A percentile compares a stretch with the other conserved stretches of the same genome.
Conservation (phyloP, 2,329 filamentous ascomycete genomes). For the Coccinonectria pachysandricola region DNA sequence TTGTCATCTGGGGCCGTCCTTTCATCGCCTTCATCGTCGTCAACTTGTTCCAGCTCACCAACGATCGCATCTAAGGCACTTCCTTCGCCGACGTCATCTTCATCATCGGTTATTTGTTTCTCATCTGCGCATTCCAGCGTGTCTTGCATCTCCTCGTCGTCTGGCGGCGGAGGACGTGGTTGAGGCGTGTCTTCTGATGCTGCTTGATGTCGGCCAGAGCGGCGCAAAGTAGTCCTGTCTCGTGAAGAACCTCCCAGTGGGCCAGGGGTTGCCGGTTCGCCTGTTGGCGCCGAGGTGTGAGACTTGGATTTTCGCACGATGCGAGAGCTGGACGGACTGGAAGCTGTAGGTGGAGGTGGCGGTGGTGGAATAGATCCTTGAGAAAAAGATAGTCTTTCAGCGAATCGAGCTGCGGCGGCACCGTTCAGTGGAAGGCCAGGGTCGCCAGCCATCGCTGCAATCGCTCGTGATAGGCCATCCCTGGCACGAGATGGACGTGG, state of each 20-base stretch:
- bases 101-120: constrained; percentile 66
- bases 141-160: constrained; percentile 53
- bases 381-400: constrained; percentile 32
- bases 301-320: constrained; percentile 35
- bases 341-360: constrained; percentile 25
- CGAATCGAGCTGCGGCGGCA: constrained; percentile 35
- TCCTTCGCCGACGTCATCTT: constrained; percentile 54
- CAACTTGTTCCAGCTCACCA: constrained; percentile 81
- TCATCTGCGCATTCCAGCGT: constrained; percentile 90
- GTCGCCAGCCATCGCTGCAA: constrained; percentile 70
- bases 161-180: constrained; percentile 42
- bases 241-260: constrained; percentile 37
- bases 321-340: constrained; percentile 35
- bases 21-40: constrained; percentile 73
- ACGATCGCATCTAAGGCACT: constrained; percentile 74
- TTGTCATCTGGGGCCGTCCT: constrained; percentile 55
- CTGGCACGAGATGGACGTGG: constrained; percentile 49
- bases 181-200: constrained; percentile 40
- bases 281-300: constrained; percentile 32
- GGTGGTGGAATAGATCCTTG: constrained; percentile 27
- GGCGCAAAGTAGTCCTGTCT: constrained; percentile 49
- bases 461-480: constrained; percentile 54
- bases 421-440: constrained; percentile 46
- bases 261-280: constrained; percentile 32
- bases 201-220: constrained; percentile 52